Percentiles rank a stretch among this genome's conserved stretches.
phyloP scores from a whole-genome alignment of 257 asterid genomes.

The Gentiana straminea region DNA sequence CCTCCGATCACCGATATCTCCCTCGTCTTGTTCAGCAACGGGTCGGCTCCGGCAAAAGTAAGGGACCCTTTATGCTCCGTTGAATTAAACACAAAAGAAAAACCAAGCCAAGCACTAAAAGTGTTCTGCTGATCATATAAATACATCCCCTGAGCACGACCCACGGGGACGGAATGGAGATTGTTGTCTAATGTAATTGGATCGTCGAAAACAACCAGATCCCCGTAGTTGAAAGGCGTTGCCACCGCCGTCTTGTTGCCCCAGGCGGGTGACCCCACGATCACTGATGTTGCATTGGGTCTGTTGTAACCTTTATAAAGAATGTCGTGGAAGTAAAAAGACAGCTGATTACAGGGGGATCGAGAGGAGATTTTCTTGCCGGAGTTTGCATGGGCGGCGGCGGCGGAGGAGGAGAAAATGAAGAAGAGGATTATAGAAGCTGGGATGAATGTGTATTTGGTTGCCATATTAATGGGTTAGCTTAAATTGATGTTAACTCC shows the following conservation, averaged over 20 bases:
- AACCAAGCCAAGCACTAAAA: constrained; percentile 60
- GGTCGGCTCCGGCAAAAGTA: constrained; percentile 69
- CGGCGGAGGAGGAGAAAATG: constrained; percentile 9
- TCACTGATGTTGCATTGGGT: constrained; percentile 57
- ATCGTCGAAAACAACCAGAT: constrained; percentile 62
- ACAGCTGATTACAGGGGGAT: constrained; percentile 47
- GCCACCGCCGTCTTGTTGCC: constrained; percentile 47
- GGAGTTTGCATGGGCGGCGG: background rate
- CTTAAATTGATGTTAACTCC: too few species aligned
- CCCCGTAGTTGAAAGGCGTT: constrained; percentile 34
- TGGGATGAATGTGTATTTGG: constrained; percentile 8
- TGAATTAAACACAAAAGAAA: constrained; percentile 59
- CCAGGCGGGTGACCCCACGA: constrained; percentile 59
- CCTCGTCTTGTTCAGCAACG: constrained; percentile 59
- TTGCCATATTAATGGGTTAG: constrained; percentile 7
- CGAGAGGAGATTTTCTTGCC: constrained; percentile 2
- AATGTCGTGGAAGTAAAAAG: constrained; percentile 66
- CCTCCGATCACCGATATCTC: constrained; percentile 79
- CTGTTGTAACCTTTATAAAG: constrained; percentile 55
- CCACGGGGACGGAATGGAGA: constrained; percentile 50
- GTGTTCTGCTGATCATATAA: constrained; percentile 37
- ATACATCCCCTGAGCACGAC: constrained; percentile 75
- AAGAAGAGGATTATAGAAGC: constrained; percentile 6
- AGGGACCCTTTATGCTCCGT: constrained; percentile 36
- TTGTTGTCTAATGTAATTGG: constrained; percentile 64